A percentile compares a stretch with the other conserved stretches of the same genome.
These are phyloP conservation scores for Edaphochlamys debaryana DNA, from an alignment of 139 green algal species.

Conservation along the genomic window DNA sequence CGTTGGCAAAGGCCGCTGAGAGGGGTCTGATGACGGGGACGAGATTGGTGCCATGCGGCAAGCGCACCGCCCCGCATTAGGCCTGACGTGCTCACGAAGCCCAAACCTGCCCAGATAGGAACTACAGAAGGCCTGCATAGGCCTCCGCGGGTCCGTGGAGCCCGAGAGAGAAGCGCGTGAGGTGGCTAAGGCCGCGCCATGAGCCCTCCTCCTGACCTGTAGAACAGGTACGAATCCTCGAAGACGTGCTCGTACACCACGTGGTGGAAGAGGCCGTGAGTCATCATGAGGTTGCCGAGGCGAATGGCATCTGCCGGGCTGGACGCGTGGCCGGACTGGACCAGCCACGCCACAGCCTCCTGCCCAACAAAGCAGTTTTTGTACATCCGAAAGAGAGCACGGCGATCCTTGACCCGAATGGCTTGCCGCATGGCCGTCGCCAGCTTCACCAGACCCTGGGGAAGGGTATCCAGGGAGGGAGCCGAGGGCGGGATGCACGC, in stretches of 20 bases:
- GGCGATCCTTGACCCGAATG: slow-evolving; percentile 36
- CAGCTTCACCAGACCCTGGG: neutral
- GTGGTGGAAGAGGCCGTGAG: slow-evolving; percentile 48
- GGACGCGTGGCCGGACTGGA: neutral
- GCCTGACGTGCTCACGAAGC: too few relatives aligned
- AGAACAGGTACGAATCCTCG: slow-evolving; percentile 51
- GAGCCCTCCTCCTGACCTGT: slow-evolving; percentile 9
- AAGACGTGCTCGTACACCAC: slow-evolving; percentile 49
- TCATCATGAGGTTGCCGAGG: slow-evolving; percentile 37
- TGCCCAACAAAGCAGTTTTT: slow-evolving; percentile 19
- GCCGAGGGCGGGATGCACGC: too few relatives aligned
- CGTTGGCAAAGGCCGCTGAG: too few relatives aligned
- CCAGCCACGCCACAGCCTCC: slow-evolving; percentile 41
- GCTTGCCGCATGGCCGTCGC: neutral
- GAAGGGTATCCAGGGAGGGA: too few relatives aligned
- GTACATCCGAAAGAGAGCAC: slow-evolving; percentile 21
- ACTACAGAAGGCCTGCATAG: too few relatives aligned
- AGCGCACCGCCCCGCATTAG: too few relatives aligned
- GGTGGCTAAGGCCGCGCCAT: too few relatives aligned
- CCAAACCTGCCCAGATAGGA: too few relatives aligned
- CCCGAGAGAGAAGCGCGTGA: too few relatives aligned
- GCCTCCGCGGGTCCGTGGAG: too few relatives aligned
- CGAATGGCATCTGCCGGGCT: slow-evolving; percentile 20
- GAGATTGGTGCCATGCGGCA: too few relatives aligned
- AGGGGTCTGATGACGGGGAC: too few relatives aligned